A percentile compares a stretch with the other conserved stretches of the same genome.
Conservation (phyloP, 140 eudicot species). For the Oenanthe javanica region DNA sequence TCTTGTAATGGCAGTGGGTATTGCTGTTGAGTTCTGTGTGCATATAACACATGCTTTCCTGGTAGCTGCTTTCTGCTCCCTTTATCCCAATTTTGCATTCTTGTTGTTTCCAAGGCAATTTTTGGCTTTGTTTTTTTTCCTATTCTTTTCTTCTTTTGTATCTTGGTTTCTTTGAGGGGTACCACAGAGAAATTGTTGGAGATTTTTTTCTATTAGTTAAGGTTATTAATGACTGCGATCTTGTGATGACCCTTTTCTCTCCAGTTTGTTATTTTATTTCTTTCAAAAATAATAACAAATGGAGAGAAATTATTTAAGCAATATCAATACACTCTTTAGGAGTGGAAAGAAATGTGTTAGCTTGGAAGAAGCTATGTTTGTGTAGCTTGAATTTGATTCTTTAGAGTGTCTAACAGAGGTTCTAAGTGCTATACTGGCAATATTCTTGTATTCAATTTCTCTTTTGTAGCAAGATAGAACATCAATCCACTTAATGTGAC, state of each 20-base stretch:
- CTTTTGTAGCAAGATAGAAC: background rate
- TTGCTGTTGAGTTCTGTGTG: constrained; percentile 93
- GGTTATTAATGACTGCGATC: background rate
- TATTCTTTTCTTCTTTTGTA: background rate
- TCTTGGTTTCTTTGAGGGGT: background rate
- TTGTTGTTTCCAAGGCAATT: background rate
- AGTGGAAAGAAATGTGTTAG: background rate
- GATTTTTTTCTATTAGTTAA: background rate
- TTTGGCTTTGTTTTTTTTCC: background rate
- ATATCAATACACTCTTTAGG: background rate
- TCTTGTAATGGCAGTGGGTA: constrained; percentile 96
- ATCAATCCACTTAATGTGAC: background rate
- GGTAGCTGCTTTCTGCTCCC: constrained; percentile 35
- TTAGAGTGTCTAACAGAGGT: background rate
- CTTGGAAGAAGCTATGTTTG: background rate
- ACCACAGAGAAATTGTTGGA: background rate
- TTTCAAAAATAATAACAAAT: too few relatives aligned
- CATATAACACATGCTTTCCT: constrained; percentile 98
- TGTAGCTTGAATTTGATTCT: background rate
- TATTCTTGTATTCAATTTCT: background rate
- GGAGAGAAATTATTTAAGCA: background rate
- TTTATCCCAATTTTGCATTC: background rate
- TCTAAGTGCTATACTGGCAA: background rate
- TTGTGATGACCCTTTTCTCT: background rate
- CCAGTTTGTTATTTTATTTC: too few relatives aligned